These are phyloP conservation scores for Trichomonas tenax DNA, from an alignment of 208 protist genomes.

Conservation along the genomic window DNA sequence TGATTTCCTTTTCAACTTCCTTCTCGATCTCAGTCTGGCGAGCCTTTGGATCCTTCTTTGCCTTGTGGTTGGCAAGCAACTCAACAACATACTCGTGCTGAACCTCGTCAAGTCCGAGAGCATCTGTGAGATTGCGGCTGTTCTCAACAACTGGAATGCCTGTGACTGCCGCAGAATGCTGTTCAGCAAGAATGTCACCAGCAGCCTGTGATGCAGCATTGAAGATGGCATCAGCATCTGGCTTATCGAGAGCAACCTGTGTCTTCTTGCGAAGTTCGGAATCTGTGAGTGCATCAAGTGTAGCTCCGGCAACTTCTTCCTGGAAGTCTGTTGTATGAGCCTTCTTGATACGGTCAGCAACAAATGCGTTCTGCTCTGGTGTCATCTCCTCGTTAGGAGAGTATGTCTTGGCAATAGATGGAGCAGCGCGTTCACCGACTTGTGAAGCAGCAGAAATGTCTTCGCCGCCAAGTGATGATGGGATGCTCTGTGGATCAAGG, in stretches of 20 bases:
- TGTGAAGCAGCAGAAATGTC: neutral
- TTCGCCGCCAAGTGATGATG: neutral
- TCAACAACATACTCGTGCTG: neutral
- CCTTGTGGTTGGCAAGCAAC: neutral
- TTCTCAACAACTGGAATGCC: neutral
- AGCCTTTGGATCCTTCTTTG: neutral
- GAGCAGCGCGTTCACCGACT: neutral
- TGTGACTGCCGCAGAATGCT: neutral
- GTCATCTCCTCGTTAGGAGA: neutral
- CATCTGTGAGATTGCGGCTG: neutral
- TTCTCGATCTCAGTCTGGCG: neutral
- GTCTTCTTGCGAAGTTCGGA: neutral
- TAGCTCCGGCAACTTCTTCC: neutral
- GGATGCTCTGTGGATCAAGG: neutral
- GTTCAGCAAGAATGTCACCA: neutral
- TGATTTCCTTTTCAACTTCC: neutral
- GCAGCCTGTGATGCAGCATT: neutral
- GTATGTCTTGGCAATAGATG: neutral
- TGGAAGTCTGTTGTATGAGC: neutral
- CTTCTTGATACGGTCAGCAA: neutral
- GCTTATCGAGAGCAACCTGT: neutral
- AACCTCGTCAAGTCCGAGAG: neutral
- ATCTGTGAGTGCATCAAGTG: neutral
- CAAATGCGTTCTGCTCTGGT: neutral
- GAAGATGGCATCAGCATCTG: neutral